Base-by-base conservation (phyloP, 2,329 filamentous ascomycete genomes). In the Nemania sp. region DNA sequence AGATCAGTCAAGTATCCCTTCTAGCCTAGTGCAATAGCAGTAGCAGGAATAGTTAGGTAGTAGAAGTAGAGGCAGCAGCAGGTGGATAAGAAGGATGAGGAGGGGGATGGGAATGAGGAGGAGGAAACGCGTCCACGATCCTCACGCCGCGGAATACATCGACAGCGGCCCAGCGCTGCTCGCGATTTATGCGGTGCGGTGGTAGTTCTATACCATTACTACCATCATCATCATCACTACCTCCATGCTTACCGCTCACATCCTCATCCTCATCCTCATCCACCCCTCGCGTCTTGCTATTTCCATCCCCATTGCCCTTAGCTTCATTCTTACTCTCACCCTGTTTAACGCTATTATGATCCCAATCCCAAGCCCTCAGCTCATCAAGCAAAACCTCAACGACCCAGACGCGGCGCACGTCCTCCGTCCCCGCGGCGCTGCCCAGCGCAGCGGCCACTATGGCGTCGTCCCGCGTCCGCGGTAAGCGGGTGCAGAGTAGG, bases 101-200 rank as follows among this genome's bases (percentile, higher is more conserved):
- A n/a, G n/a, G n/a, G n/a, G n/a, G n/a, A n/a, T n/a, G n/a, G n/a
- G n/a, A n/a, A n/a, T n/a, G n/a, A n/a, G n/a, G n/a, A n/a, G n/a
- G n/a, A n/a, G 52, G 11, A 57, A 79, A 73, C 3, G 71, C 73
- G 60, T 75, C 66, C 15, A 73, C 68, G 26, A 82, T 53, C 50
- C 67, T 69, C 6, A 71, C 70, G 2, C 66, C 66, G 8, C 64
- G 66, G 2, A 64, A 61, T 9, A 80, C 64, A 23, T 76, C 74
- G 6, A 84, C 73, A 2, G 74, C 73, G 0, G 70, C 74, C 81
- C 81, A 85, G 36, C 76, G 72, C 72, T 81, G 77, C 67, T 84
- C 82, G 46, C 81, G 71, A 22, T 56, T 72, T 17, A 37, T 61
- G 1, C 56, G 40, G 52, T 49, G 48, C 41, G 36, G 52, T 5